Evolutionary conservation across 768 basidiomycete species (phyloP), one percentile per base, ranked within the genome.

Genomic region (Trametes punicea): DNA sequence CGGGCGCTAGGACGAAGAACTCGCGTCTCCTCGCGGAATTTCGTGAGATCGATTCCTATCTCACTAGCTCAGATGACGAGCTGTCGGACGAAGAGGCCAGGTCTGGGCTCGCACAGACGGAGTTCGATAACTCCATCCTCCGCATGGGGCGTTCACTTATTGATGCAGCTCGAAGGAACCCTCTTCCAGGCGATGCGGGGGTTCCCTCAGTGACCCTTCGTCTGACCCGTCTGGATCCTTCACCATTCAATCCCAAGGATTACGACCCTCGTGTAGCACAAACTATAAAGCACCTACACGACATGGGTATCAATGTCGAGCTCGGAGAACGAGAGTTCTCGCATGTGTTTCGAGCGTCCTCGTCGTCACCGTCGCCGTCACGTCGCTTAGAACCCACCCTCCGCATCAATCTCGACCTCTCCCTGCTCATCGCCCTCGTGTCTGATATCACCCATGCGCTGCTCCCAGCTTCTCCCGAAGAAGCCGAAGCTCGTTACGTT

Each of bases 41-140:
- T 60, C 79, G 84, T 31, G 92, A 94, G 71, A 80, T 90, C 29
- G 93, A 94, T 60, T 89, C 88, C 2, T 92, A 91, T 67, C 64
- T 86, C 15, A 87, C 85, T 2, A 84, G 84, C 16, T 80, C 80
- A 6, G 75, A 77, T 23, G 75, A 79, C 31, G 75, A 77, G n/a
- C 46, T 45, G 13, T 62, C 49, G 1, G 56, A 42, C 11, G 66
- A 56, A 27, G 36, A 47, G 15, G 4, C 29, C 10, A 66, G 69
- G 3, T 76, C 79, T 1, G 71, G 70, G 38, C 74, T 81, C 4
- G 77, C 75, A 0, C 80, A 79, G 55, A 72, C 65, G 2, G 75
- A 81, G 54, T 78, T 90, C 29, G 84, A 88, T 65, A 91, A 91
- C 67, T 88, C 89, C 0, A 66, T 93, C 16, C 67, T 93, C 45